A percentile compares a stretch with the other conserved stretches of the same genome.
These are phyloP conservation scores for Eucalyptus erythrocorys DNA, from an alignment of 345 rosid genomes.

Conservation along the genomic window DNA sequence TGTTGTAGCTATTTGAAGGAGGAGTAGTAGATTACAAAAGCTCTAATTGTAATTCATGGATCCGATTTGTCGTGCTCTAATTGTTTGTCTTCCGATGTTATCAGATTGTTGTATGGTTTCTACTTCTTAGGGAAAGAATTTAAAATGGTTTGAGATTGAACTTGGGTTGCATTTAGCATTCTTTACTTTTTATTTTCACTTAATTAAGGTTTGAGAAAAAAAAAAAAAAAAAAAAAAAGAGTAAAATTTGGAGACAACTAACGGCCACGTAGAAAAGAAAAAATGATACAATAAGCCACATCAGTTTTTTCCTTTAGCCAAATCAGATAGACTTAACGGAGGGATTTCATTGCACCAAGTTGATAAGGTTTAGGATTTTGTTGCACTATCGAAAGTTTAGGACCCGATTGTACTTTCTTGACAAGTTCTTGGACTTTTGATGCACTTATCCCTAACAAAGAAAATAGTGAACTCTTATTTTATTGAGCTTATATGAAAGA, in stretches of 20 bases:
- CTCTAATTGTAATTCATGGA: background rate
- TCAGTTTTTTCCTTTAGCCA: background rate
- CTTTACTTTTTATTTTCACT: background rate
- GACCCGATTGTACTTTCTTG: background rate
- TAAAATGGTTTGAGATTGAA: background rate
- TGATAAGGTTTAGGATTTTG: background rate
- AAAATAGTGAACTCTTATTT: background rate
- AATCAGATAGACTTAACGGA: background rate
- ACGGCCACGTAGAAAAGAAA: background rate
- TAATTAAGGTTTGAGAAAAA: background rate
- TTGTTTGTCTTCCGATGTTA: background rate
- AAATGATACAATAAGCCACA: background rate
- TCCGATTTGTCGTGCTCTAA: background rate
- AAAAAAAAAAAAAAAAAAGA: no score
- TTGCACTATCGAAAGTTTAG: background rate
- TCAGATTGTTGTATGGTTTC: background rate
- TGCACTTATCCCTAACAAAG: background rate
- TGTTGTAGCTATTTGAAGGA: background rate
- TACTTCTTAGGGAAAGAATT: background rate
- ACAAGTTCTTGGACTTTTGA: background rate
- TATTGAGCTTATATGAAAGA: background rate
- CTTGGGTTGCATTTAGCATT: background rate
- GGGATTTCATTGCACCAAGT: background rate
- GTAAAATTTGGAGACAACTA: background rate
- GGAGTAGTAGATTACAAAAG: background rate